Base-by-base conservation (phyloP, 768 basidiomycete species). In the Peribolospora kevripleyi region DNA sequence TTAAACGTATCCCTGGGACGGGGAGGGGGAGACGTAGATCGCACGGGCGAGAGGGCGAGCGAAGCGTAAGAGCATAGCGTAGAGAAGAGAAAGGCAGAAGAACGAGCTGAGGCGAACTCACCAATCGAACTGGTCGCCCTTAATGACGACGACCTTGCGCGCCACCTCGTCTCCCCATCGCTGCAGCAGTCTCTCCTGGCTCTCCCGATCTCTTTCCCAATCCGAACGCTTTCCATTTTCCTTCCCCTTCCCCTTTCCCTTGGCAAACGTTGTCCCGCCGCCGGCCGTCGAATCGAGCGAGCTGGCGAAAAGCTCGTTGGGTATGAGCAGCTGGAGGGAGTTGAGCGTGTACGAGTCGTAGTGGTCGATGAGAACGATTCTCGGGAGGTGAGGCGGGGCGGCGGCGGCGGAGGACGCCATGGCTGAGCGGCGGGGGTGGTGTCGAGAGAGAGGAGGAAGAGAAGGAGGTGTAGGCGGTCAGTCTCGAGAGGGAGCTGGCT, bases 191-290 rank as follows among this genome's bases (percentile, higher is more conserved):
- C 25, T 25, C 25, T 25, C 25, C 25, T 25, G 25, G 25, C 58
- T 40, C 7, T 54, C 48, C 53, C 47, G 7, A 61, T 49, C 58
- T 8, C 43, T 55, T 48, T 47, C 53, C 49, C 6, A 50, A 59
- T 56, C 55, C 65, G 48, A 54, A 63, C 40, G 52, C 50, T 3
- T 61, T 63, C 59, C 46, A 46, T 38, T 64, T 62, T 38, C 56
- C 57, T 14, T 54, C 56, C 0, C 9, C 14, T 39, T 48, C 48
- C 48, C 48, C 54, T 13, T n/a, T 40, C 10, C 13, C 2, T 45
- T 7, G 8, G 2, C 43, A 7, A 7, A 7, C 2, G 13, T n/a
- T 45, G 43, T 25, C 25, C 25, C 25, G 25, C 25, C 25, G 25
- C 25, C 25, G 25, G 25, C 25, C 25, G 43, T 1, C 8, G 7